phyloP scores from a whole-genome alignment of 805 yeast species.

The Lachancea dasiensis region DNA sequence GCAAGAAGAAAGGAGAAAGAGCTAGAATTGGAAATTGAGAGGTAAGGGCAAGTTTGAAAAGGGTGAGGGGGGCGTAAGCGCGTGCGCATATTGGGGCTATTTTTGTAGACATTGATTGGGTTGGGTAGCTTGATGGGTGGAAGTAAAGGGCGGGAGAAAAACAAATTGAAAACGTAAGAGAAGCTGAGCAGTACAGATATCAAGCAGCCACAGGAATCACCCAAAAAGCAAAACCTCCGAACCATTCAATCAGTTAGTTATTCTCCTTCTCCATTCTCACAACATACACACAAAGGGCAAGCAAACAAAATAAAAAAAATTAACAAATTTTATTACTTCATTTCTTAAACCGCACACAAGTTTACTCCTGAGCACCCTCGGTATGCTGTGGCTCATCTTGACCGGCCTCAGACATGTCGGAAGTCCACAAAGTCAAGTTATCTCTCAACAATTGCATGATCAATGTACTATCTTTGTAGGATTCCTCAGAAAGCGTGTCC shows the following conservation, averaged over 20 bases:
- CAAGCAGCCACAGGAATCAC: too few relatives aligned
- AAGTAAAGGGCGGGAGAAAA: too few relatives aligned
- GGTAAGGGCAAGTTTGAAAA: not conserved
- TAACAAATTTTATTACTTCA: too few relatives aligned
- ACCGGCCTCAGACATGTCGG: constrained; percentile 82
- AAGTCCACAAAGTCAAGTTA: constrained; percentile 96
- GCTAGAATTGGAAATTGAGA: too few relatives aligned
- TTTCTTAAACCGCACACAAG: constrained; percentile 1
- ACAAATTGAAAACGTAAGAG: too few relatives aligned
- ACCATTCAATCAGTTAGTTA: too few relatives aligned
- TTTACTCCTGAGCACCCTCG: constrained; percentile 23
- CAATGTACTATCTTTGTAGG: constrained; percentile 96
- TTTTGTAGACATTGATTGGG: too few relatives aligned
- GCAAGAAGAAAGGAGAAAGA: too few relatives aligned
- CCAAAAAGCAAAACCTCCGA: too few relatives aligned
- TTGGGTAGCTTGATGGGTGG: too few relatives aligned
- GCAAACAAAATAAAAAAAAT: not conserved
- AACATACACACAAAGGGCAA: not conserved
- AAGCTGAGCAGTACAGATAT: too few relatives aligned
- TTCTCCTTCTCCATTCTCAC: not conserved
- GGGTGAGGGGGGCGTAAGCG: not conserved
- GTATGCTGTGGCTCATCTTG: constrained; percentile 44
- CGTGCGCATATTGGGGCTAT: not conserved
- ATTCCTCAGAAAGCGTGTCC: constrained; percentile 95
- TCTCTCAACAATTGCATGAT: constrained; percentile 99